phyloP scores from a whole-genome alignment of 805 yeast species.

The Candida suzukii region DNA sequence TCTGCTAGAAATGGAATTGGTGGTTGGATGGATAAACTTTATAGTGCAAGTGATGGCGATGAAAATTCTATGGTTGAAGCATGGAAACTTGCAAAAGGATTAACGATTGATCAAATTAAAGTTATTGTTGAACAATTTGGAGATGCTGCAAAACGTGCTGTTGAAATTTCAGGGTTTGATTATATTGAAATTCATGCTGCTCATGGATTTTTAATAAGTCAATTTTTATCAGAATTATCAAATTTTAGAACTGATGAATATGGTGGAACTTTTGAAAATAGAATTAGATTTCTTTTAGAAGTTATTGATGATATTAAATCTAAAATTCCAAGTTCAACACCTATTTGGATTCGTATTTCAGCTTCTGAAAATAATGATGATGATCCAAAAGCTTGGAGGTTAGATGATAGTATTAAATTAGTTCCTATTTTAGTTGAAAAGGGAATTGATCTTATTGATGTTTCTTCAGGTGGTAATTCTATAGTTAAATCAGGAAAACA shows the following conservation, averaged over 20 bases:
- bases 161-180: constrained; percentile 46
- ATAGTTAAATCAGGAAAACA: constrained; percentile 20
- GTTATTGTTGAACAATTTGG: constrained; percentile 34
- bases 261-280: constrained; percentile 57
- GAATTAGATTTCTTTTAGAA: constrained; percentile 43
- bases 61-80: constrained; percentile 6
- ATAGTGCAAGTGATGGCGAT: constrained; percentile 34
- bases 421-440: constrained; percentile 35
- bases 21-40: constrained; percentile 37
- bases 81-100: constrained; percentile 30
- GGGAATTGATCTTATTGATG: constrained; percentile 47
- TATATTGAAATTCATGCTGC: constrained; percentile 64
- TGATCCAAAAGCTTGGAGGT: constrained; percentile 33
- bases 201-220: constrained; percentile 49
- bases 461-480: constrained; percentile 46
- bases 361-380: constrained; percentile 35
- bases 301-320: constrained; percentile 34
- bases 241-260: constrained; percentile 56
- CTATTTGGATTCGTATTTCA: constrained; percentile 41
- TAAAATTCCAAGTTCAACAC: constrained; percentile 30
- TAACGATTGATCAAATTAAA: constrained; percentile 35
- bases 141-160: constrained; percentile 41
- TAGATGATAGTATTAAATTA: constrained; percentile 36
- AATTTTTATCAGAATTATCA: constrained; percentile 37
- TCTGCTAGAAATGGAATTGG: constrained; percentile 25